A percentile compares a stretch with the other conserved stretches of the same genome.
These are phyloP conservation scores for Pyracantha coccinea DNA, from an alignment of 331 rosid species.

Conservation along the genomic window DNA sequence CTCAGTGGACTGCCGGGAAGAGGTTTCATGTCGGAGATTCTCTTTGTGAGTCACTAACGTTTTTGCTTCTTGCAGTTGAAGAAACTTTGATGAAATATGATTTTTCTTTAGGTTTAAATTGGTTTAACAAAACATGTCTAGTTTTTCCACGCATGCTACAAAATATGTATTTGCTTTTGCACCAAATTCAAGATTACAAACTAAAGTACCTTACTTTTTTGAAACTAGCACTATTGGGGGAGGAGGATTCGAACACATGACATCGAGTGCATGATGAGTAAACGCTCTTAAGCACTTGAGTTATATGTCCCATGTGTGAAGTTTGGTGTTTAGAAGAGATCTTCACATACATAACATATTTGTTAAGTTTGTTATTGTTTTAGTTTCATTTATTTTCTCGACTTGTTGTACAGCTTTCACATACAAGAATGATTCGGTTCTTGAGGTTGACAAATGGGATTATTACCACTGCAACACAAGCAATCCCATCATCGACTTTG, in stretches of 20 bases:
- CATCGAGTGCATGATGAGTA: too few relatives aligned
- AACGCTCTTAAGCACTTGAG: too few relatives aligned
- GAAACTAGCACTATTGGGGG: too few relatives aligned
- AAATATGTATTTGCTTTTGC: neutral
- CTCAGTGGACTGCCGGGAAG: constrained; percentile 53
- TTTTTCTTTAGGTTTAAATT: too few relatives aligned
- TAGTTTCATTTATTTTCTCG: neutral
- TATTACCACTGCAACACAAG: constrained; percentile 59
- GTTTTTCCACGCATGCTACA: neutral
- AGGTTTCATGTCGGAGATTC: constrained; percentile 77
- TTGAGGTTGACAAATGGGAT: constrained; percentile 57
- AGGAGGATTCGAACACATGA: too few relatives aligned
- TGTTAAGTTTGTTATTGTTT: neutral
- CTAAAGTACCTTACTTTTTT: too few relatives aligned
- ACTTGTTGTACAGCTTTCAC: constrained; percentile 45
- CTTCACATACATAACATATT: neutral
- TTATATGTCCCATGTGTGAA: neutral
- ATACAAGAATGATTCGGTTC: constrained; percentile 73
- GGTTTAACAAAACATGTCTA: neutral
- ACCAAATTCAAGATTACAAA: neutral
- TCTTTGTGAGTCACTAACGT: constrained; percentile 38
- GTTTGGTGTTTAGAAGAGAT: neutral
- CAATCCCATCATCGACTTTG: constrained; percentile 41
- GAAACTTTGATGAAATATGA: neutral
- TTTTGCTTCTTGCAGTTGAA: neutral